Evolutionary conservation across 129 eudicot species (phyloP), one percentile per base, ranked within the genome.

Genomic region (Flaveria ramosissima): DNA sequence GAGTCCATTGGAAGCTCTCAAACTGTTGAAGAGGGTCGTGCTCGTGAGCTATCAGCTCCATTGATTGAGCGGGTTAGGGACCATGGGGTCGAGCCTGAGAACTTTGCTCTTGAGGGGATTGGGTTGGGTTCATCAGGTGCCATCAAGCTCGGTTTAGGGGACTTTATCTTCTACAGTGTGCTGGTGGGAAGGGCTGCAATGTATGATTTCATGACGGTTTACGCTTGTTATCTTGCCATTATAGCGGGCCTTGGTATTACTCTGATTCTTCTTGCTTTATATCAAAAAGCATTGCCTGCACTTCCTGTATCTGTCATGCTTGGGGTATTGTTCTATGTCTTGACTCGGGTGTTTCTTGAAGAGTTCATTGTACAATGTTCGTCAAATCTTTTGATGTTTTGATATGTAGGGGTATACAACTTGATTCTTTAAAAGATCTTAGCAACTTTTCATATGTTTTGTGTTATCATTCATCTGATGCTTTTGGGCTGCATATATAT

Each of bases 111-210:
- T 47, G 99, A 94, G 79, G 99, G 99, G 86, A 94, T 94, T 80
- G 99, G 99, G 23, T 83, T 94, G 88, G 99, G 89, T 63, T 88
- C 94, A 14, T 85, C 96, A 0, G 99, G 99, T 72, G 97, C 99
- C 1, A 89, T 94, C 23, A 94, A 94, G 89, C 89, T 94, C 5
- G 97, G 99, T 27, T 78, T 94, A 59, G 99, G 99, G 62, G 99
- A 94, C 78, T 94, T 94, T 60, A 95, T 95, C 70, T 95, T 95
- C 78, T 95, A 95, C 84, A 95, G 99, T 57, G 97, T 95, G 43
- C 86, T 95, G 71, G 99, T 95, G 53, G 99, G 97, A 27, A 75
- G 99, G 82, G 99, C 99, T 50, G 99, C 99, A 20, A 95, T 95
- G 99, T 95, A 91, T 72, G 99, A 95, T 83, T 91, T 84, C 82